Conservation (phyloP, 2,329 filamentous ascomycete genomes). For the Pezicula radicicola region DNA sequence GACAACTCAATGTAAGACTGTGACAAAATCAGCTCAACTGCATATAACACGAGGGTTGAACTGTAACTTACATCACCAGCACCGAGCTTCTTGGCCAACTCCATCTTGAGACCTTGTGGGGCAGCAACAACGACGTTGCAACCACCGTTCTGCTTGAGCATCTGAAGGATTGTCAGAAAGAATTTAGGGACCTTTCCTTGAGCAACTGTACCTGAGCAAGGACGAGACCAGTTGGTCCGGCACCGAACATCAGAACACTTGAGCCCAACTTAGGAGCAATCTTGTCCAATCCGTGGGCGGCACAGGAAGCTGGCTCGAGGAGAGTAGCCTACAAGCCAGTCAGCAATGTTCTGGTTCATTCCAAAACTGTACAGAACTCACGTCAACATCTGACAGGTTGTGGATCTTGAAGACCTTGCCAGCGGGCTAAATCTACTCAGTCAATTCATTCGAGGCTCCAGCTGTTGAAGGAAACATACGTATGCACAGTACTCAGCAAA, state of each 20-base stretch:
- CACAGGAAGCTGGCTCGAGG: conserved; percentile 68
- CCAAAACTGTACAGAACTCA: not conserved
- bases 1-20: conserved; percentile 48
- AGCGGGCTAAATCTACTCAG: conserved; percentile 27
- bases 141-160: conserved; percentile 65
- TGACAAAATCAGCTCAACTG: not conserved
- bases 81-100: conserved; percentile 57
- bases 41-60: not conserved
- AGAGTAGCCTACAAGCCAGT: conserved; percentile 49
- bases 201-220: conserved; percentile 19
- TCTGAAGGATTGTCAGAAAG: conserved; percentile 19
- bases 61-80: conserved; percentile 41
- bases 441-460: not conserved
- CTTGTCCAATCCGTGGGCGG: conserved; percentile 68
- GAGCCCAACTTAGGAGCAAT: conserved; percentile 65
- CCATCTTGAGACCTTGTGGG: conserved; percentile 67
- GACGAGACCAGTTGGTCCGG: conserved; percentile 64
- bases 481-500: conserved; percentile 68
- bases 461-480: conserved; percentile 24
- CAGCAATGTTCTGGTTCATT: too few relatives aligned
- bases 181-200: not conserved
- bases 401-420: conserved; percentile 62
- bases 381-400: conserved; percentile 62
- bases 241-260: conserved; percentile 63
- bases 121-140: conserved; percentile 69